Evolutionary conservation across 2,329 filamentous ascomycete species (phyloP).

Genomic region (Nigrospora sphaerica): DNA sequence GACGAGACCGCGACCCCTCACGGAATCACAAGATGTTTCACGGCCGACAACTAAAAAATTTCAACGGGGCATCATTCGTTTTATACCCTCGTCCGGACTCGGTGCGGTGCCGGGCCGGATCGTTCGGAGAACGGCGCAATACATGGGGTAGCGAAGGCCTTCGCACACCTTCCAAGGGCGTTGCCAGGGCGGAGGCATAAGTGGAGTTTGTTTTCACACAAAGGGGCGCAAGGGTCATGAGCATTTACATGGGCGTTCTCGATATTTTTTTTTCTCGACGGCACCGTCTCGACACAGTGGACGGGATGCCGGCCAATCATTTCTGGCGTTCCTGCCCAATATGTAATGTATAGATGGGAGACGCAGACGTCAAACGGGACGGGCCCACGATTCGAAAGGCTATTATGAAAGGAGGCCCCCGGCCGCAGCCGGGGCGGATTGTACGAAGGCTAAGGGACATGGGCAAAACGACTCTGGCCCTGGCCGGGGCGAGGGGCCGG

Average conservation of each 20-base stretch:
- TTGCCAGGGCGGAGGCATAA: background rate
- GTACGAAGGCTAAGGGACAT: too few species aligned
- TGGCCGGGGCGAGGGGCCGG: too few species aligned
- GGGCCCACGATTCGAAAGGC: too few species aligned
- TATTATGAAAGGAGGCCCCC: too few species aligned
- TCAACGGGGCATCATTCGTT: background rate
- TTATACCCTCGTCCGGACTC: background rate
- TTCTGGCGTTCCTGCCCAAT: background rate
- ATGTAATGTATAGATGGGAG: constrained; percentile 3
- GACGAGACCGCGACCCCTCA: constrained; percentile 2
- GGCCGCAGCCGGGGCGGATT: too few species aligned
- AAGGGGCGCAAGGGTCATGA: background rate
- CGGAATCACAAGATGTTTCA: constrained; percentile 1
- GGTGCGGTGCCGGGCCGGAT: background rate
- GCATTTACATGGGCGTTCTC: constrained; percentile 2
- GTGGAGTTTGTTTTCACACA: background rate
- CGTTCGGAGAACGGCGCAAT: constrained; percentile 2
- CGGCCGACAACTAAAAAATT: background rate
- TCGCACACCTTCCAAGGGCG: too few species aligned
- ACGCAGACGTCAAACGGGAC: too few species aligned
- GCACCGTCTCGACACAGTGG: too few species aligned
- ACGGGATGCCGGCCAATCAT: too few species aligned
- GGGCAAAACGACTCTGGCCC: too few species aligned
- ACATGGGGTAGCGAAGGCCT: background rate
- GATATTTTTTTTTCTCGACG: too few species aligned